Percentiles rank a stretch among this genome's conserved stretches.
phyloP scores from a whole-genome alignment of 2,329 filamentous ascomycete genomes.

The Fusarium illudens region DNA sequence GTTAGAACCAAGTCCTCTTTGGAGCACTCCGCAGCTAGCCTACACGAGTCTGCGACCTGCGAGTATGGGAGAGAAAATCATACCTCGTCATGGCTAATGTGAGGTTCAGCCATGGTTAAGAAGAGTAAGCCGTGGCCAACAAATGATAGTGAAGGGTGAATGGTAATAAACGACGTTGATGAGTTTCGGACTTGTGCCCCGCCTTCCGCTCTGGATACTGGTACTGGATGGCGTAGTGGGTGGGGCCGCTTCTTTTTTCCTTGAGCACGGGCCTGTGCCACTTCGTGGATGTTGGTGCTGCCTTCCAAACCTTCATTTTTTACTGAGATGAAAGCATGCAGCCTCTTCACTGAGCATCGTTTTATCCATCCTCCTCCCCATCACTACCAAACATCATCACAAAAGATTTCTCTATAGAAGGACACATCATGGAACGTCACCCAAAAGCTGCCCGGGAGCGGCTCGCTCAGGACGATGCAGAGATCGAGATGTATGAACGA shows the following conservation, averaged over 20 bases:
- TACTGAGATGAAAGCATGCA: not conserved
- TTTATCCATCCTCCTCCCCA: not conserved
- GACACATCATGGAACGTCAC: conserved; percentile 12
- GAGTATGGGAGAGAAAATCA: not conserved
- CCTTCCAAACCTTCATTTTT: too few relatives aligned
- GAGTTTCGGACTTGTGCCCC: conserved; percentile 35
- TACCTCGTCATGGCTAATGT: conserved; percentile 43
- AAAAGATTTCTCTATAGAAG: not conserved
- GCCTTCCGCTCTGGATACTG: conserved; percentile 28
- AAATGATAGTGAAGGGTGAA: conserved; percentile 17
- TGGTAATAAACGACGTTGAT: conserved; percentile 23
- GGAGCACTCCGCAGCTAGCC: conserved; percentile 1
- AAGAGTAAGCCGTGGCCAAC: conserved; percentile 1
- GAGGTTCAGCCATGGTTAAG: conserved; percentile 33
- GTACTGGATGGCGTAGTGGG: conserved; percentile 3
- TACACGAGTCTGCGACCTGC: not conserved
- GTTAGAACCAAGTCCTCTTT: conserved; percentile 9
- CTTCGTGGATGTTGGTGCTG: too few relatives aligned
- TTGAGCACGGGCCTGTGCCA: too few relatives aligned
- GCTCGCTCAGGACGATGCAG: conserved; percentile 82
- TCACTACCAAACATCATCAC: not conserved
- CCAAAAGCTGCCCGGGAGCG: conserved; percentile 54
- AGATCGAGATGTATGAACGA: conserved; percentile 87
- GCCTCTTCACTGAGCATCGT: not conserved
- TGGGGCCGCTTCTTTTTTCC: too few relatives aligned